These are phyloP conservation scores for Ceratocystiopsis sp. DNA, from an alignment of 2,329 filamentous ascomycete genomes.

Conservation along the genomic window DNA sequence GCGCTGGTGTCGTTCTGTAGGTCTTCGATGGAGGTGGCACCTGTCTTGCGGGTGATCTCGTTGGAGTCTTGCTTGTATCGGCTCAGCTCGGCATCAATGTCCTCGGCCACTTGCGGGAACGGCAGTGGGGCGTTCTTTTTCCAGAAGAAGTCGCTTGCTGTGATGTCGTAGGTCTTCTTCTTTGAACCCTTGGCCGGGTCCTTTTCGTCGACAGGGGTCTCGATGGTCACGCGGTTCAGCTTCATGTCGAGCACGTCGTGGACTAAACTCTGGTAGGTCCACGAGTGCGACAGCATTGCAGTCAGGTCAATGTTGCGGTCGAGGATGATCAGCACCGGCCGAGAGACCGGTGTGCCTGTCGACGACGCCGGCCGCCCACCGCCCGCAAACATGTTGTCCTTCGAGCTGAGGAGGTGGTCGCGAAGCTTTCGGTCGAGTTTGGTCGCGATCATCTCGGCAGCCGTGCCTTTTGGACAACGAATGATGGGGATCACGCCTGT, in stretches of 20 bases:
- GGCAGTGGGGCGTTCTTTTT: constrained; percentile 75
- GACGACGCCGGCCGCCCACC: constrained; percentile 39
- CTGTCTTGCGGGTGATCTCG: constrained; percentile 89
- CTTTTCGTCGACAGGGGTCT: constrained; percentile 61
- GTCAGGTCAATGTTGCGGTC: constrained; percentile 92
- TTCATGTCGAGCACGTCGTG: constrained; percentile 41
- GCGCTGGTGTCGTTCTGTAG: constrained; percentile 76
- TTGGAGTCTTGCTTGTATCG: constrained; percentile 92
- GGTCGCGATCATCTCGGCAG: constrained; percentile 83
- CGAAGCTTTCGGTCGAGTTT: constrained; percentile 91
- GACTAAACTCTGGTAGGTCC: constrained; percentile 66
- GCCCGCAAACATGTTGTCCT: constrained; percentile 82
- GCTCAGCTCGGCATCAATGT: constrained; percentile 77
- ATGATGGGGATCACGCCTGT: constrained; percentile 85
- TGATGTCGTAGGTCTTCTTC: constrained; percentile 83
- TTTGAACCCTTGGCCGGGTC: constrained; percentile 58
- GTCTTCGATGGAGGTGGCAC: constrained; percentile 82
- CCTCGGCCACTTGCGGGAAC: constrained; percentile 90
- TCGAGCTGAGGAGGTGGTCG: constrained; percentile 93
- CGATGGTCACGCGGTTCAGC: constrained; percentile 77
- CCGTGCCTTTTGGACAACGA: constrained; percentile 78
- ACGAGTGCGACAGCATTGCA: constrained; percentile 95
- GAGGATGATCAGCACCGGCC: constrained; percentile 82
- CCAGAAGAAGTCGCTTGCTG: constrained; percentile 91
- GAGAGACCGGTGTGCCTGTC: constrained; percentile 49